phyloP scores from a whole-genome alignment of 495 filamentous ascomycete species.

The Saxispiralis lemnorum region DNA sequence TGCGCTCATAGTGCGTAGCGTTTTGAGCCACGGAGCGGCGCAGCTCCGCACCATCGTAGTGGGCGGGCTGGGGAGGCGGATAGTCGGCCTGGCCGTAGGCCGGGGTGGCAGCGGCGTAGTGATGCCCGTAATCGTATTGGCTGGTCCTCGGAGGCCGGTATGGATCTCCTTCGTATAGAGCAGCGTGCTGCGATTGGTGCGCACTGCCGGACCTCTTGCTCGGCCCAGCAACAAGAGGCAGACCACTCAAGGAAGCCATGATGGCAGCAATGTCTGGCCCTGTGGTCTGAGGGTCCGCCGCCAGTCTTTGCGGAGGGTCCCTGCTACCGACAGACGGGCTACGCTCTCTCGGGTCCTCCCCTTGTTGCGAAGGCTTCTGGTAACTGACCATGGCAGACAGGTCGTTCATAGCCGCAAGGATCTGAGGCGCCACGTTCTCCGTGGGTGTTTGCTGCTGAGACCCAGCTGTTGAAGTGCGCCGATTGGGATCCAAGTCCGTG shows the following conservation, averaged over 20 bases:
- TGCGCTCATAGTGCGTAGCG: not conserved
- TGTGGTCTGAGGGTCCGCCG: not conserved
- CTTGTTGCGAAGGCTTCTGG: not conserved
- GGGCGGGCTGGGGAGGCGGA: not conserved
- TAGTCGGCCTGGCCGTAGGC: not conserved
- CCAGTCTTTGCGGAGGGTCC: not conserved
- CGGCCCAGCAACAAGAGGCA: too few species aligned
- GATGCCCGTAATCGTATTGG: not conserved
- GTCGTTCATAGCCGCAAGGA: conserved; percentile 5
- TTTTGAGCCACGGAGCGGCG: not conserved
- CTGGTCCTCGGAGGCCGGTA: not conserved
- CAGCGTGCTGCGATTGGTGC: not conserved
- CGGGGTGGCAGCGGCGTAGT: not conserved
- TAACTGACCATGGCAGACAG: not conserved
- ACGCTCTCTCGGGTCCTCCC: not conserved
- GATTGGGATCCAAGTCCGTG: conserved; percentile 5
- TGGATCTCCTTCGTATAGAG: not conserved
- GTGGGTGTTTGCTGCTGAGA: not conserved
- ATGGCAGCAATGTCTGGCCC: conserved; percentile 7
- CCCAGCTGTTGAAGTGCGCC: conserved; percentile 1
- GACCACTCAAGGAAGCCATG: not conserved
- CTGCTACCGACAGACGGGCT: conserved; percentile 6
- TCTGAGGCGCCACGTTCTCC: conserved; percentile 4
- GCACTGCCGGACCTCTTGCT: not conserved
- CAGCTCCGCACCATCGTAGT: not conserved